Evolutionary conservation across 345 rosid genomes (phyloP).

Genomic region (Arabidopsis suecica): DNA sequence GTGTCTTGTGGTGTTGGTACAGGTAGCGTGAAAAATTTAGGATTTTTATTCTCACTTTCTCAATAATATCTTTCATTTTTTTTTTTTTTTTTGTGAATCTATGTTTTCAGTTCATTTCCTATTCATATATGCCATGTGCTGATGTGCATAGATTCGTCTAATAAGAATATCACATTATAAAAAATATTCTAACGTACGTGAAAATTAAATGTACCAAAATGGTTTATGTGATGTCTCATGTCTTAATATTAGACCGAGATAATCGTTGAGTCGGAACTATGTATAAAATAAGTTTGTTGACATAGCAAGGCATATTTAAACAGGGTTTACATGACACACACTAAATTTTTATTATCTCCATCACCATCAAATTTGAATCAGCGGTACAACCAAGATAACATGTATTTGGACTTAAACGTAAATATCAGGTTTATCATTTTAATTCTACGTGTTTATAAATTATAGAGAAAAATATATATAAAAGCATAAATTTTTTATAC

Average conservation of each 20-base stretch:
- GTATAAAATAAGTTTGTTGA: not conserved
- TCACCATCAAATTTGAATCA: not conserved
- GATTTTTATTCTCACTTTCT: slow-evolving; percentile 28
- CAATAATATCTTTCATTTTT: slow-evolving; percentile 13
- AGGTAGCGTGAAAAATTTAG: slow-evolving; percentile 17
- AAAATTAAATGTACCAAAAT: not conserved
- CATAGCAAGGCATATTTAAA: not conserved
- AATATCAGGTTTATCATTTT: not conserved
- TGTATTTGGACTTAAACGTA: not conserved
- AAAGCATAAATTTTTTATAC: too few species aligned
- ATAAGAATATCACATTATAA: slow-evolving; percentile 6
- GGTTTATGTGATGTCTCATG: too few species aligned
- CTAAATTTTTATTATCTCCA: slow-evolving; percentile 2
- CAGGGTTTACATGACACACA: not conserved
- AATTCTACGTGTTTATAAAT: not conserved
- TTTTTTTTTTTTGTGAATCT: not conserved
- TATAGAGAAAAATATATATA: too few species aligned
- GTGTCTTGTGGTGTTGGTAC: slow-evolving; percentile 26
- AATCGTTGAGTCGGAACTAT: not conserved
- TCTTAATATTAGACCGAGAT: not conserved
- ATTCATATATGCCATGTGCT: slow-evolving; percentile 22
- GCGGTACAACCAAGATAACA: not conserved
- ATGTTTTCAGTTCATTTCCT: not conserved
- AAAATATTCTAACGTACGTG: not conserved
- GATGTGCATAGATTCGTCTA: slow-evolving; percentile 39